A percentile compares a stretch with the other conserved stretches of the same genome.
phyloP scores from a whole-genome alignment of 1,284 basidiomycete genomes.

The Cryptococcus depauperatus region DNA sequence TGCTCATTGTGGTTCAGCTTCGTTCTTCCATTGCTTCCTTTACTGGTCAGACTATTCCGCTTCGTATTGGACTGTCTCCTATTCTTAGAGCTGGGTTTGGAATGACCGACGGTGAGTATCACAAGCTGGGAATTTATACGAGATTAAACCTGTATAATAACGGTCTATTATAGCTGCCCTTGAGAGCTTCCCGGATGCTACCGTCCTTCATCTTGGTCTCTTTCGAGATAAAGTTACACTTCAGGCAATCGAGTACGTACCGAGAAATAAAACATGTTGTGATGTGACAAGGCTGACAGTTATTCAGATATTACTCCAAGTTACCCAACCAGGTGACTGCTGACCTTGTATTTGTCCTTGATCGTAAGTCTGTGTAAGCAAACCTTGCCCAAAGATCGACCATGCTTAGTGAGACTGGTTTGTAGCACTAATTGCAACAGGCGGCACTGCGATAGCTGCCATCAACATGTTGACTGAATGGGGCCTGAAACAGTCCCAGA shows the following conservation, averaged over 20 bases:
- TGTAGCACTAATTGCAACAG: constrained; percentile 74
- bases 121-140: too few species aligned
- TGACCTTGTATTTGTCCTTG: constrained; percentile 75
- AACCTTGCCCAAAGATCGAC: background rate
- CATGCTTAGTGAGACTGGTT: background rate
- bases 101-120: constrained; percentile 67
- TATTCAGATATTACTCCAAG: constrained; percentile 73
- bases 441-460: constrained; percentile 83
- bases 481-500: constrained; percentile 59
- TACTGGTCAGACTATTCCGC: constrained; percentile 43
- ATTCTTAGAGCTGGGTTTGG: constrained; percentile 87
- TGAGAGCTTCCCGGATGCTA: constrained; percentile 72
- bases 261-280: constrained; percentile 1
- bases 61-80: constrained; percentile 75
- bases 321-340: constrained; percentile 68
- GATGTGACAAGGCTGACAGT: background rate
- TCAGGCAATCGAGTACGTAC: constrained; percentile 85
- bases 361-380: constrained; percentile 47
- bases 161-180: constrained; percentile 50
- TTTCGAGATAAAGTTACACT: constrained; percentile 78
- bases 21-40: constrained; percentile 44
- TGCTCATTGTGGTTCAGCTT: constrained; percentile 20
- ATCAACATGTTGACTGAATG: constrained; percentile 75
- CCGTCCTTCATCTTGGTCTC: constrained; percentile 82
- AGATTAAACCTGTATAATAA: background rate